Percentiles rank a stretch among this genome's conserved stretches.
phyloP scores from a whole-genome alignment of 148 eudicot species.

The Bassia scoparia region DNA sequence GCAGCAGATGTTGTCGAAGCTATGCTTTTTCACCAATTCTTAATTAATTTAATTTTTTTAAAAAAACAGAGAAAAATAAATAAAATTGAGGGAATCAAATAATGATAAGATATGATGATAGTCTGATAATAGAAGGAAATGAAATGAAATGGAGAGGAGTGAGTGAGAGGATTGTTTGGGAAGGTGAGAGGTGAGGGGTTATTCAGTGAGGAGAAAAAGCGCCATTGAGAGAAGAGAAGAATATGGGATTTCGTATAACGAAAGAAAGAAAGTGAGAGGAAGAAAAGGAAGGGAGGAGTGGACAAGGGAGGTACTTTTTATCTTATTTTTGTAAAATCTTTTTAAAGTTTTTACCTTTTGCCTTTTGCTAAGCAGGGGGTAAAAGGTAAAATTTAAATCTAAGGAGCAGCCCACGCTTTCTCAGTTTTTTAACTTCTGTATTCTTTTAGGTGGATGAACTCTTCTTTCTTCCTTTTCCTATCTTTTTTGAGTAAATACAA shows the following conservation, averaged over 20 bases:
- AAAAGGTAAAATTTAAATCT: too few species aligned
- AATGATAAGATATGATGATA: background rate
- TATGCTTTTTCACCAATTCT: background rate
- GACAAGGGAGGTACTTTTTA: background rate
- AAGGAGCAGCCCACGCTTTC: too few species aligned
- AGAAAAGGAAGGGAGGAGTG: slow-evolving; percentile 5
- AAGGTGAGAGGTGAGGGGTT: slow-evolving; percentile 6
- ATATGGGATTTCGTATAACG: slow-evolving; percentile 37
- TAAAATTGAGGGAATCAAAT: background rate
- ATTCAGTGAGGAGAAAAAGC: background rate
- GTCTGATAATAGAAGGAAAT: too few species aligned
- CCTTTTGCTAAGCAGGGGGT: too few species aligned
- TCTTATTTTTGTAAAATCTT: slow-evolving; percentile 1
- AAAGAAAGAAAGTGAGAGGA: slow-evolving; percentile 21
- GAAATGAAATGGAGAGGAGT: background rate
- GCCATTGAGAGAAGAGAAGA: slow-evolving; percentile 16
- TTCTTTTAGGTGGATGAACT: too few species aligned
- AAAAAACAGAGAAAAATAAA: background rate
- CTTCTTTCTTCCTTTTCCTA: too few species aligned
- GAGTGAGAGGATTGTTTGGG: background rate
- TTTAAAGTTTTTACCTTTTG: too few species aligned
- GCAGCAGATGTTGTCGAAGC: background rate
- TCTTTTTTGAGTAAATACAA: too few species aligned
- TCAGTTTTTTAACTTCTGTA: too few species aligned
- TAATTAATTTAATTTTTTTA: background rate